Percentiles rank a stretch among this genome's conserved stretches.
Evolutionary conservation across 1,284 basidiomycete genomes (phyloP).

Genomic region (Amylostereum areolatum): DNA sequence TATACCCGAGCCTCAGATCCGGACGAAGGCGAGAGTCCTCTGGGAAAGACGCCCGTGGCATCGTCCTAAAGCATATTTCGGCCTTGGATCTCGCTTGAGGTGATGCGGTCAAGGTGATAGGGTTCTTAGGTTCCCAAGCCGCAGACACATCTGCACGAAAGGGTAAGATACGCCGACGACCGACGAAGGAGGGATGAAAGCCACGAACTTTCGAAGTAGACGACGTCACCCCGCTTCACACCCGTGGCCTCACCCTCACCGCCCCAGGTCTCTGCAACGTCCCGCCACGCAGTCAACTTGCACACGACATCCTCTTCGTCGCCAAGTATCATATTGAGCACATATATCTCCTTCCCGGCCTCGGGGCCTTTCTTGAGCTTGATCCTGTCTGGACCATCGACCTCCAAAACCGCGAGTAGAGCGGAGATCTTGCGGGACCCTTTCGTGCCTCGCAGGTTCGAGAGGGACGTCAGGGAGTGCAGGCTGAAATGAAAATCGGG

Average conservation of each 20-base stretch:
- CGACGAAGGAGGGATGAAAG: conserved; percentile 1
- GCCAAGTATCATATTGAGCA: conserved; percentile 62
- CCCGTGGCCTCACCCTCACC: conserved; percentile 29
- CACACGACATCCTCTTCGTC: conserved; percentile 61
- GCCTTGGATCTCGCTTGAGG: conserved; percentile 51
- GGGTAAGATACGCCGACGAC: background rate
- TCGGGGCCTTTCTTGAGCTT: conserved; percentile 59
- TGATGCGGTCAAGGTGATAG: conserved; percentile 54
- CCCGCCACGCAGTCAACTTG: conserved; percentile 71
- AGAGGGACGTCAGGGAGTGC: conserved; percentile 45
- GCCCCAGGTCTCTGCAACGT: conserved; percentile 66
- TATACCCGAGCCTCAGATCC: conserved; percentile 63
- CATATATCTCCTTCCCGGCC: conserved; percentile 56
- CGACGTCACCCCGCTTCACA: conserved; percentile 62
- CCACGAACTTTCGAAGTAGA: conserved; percentile 60
- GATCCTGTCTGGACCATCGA: conserved; percentile 66
- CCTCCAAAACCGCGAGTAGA: conserved; percentile 61
- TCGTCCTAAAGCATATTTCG: conserved; percentile 70
- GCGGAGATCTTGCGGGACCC: conserved; percentile 42
- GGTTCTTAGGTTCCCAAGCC: conserved; percentile 32
- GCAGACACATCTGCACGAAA: conserved; percentile 41
- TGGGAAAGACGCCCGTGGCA: conserved; percentile 46
- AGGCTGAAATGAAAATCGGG: conserved; percentile 63
- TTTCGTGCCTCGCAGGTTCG: conserved; percentile 23
- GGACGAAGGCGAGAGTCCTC: conserved; percentile 59